These are phyloP conservation scores for Dalechampia spathulata DNA, from an alignment of 441 rosid genomes.

Conservation along the genomic window DNA sequence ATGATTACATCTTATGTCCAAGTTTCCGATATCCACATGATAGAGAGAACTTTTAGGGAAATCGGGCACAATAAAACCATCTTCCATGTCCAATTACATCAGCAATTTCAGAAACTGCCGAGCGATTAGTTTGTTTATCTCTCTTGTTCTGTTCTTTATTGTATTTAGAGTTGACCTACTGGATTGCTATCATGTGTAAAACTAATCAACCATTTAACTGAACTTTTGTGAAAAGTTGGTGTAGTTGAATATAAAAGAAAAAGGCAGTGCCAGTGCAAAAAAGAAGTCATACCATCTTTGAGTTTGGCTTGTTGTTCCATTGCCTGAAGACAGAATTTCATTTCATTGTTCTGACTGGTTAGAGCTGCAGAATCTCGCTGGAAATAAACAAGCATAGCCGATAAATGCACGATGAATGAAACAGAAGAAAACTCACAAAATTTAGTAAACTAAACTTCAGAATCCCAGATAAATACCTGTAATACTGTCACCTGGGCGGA, in stretches of 20 bases:
- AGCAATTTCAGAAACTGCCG: not conserved
- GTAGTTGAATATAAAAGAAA: not conserved
- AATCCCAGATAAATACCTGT: conserved; percentile 46
- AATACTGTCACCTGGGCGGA: conserved; percentile 88
- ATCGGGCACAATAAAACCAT: not conserved
- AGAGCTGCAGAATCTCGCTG: conserved; percentile 90
- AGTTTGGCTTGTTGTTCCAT: conserved; percentile 93
- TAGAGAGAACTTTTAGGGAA: not conserved
- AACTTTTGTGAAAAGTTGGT: no score
- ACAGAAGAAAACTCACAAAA: not conserved
- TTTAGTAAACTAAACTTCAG: not conserved
- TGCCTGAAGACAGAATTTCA: conserved; percentile 92
- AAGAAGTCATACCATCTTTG: conserved; percentile 54
- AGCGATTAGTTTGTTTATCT: no score
- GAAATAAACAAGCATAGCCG: not conserved
- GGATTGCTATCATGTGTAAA: no score
- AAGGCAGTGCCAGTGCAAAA: not conserved
- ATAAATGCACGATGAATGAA: not conserved
- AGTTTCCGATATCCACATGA: not conserved
- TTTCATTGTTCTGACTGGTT: conserved; percentile 80
- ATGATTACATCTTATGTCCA: not conserved
- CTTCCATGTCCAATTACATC: not conserved
- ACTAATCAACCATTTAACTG: no score
- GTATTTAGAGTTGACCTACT: no score
- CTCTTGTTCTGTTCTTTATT: no score